Base-by-base conservation (phyloP, 345 rosid species). In the Eucalyptus paniculata region DNA sequence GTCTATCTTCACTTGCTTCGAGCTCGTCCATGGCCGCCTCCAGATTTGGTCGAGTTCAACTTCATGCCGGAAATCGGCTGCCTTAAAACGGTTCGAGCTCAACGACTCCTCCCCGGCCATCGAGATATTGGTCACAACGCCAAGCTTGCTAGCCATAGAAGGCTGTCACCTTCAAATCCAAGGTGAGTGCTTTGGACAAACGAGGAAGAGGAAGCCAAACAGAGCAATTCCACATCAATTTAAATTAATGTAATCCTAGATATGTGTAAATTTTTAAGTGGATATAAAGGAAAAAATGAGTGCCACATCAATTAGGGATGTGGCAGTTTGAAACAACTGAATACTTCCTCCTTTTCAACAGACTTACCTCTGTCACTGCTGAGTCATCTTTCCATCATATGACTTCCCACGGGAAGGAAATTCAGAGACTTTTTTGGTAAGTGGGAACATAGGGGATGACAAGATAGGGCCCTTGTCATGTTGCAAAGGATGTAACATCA, bases 51-150 rank as follows among this genome's bases (percentile, higher is more conserved):
- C 6, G 19, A 65, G 37, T 8, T 65, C 6, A 2, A 65, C 37
- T n/a, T n/a, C 40, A n/a, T 2, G 37, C 21, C 40, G 3, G 5
- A 17, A 4, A n/a, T n/a, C 2, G 9, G 1, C 9, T 15, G 5
- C 37, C 11, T 65, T 15, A 65, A n/a, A 65, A n/a, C 10, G 3
- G 77, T 67, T 67, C 4, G 80, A 67, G 12, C 80, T 32, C 4
- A 0, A 9, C 6, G 23, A 19, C 80, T 67, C 40, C 23, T 67
- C 80, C 37, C 5, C 2, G 12, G 80, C 5, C 19, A 8, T 4
- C 40, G 80, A 67, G 80, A n/a, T 67, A 23, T 16, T 5, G 40
- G 37, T 16, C 77, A 65, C 77, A 8, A 65, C 10, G 21, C 4
- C 40, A 16, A 65, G 21, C 37, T 65, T n/a, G 40, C 37, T 1